phyloP scores from a whole-genome alignment of 176 grass and related monocot species.

The Oryza meridionalis region DNA sequence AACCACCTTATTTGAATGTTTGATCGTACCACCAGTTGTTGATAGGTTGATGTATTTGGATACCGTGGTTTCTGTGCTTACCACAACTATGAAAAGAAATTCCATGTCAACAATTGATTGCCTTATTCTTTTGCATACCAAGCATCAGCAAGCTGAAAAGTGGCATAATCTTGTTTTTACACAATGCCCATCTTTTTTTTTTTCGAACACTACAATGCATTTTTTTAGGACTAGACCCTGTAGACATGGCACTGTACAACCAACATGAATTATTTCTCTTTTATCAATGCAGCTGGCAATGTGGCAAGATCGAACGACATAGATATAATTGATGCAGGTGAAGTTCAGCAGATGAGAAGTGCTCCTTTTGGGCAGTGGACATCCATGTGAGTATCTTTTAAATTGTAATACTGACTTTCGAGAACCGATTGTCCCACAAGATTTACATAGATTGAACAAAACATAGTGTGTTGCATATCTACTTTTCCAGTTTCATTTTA shows the following conservation, averaged over 20 bases:
- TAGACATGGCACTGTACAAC: constrained; percentile 16
- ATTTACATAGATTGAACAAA: constrained; percentile 17
- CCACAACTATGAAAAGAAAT: constrained; percentile 30
- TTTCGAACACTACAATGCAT: not conserved
- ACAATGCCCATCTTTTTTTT: not conserved
- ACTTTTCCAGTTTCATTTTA: constrained; percentile 20
- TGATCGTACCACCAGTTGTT: not conserved
- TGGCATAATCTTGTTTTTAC: not conserved
- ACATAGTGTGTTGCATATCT: constrained; percentile 6
- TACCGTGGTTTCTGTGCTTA: constrained; percentile 12
- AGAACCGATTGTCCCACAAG: constrained; percentile 17
- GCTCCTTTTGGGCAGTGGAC: constrained; percentile 25
- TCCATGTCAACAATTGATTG: not conserved
- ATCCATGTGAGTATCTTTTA: constrained; percentile 47
- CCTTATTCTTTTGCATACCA: not conserved
- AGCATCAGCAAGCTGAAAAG: not conserved
- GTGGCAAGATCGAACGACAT: constrained; percentile 13
- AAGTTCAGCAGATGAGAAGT: constrained; percentile 39
- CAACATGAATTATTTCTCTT: constrained; percentile 29
- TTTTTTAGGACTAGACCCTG: constrained; percentile 9
- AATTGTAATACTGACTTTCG: constrained; percentile 2
- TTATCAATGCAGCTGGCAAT: constrained; percentile 38
- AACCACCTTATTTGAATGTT: not conserved
- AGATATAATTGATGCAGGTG: constrained; percentile 40
- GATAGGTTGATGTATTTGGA: constrained; percentile 35